phyloP scores from a whole-genome alignment of 495 filamentous ascomycete genomes.

The Bacidia gigantensis region DNA sequence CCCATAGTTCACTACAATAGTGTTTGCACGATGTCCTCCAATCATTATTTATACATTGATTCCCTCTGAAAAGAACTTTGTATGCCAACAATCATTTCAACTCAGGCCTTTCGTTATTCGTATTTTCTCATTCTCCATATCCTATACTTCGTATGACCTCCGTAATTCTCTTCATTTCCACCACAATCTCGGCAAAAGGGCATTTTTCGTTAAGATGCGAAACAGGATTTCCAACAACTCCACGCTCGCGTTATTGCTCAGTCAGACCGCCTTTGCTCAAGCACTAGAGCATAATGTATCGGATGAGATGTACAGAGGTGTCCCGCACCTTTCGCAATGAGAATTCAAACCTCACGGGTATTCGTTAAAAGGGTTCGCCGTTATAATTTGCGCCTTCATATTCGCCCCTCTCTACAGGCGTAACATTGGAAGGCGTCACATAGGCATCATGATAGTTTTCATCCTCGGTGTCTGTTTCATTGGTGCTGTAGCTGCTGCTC shows the following conservation, averaged over 20 bases:
- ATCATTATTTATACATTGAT: no score
- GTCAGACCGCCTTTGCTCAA: background rate
- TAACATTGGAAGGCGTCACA: constrained; percentile 14
- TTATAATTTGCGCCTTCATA: constrained; percentile 16
- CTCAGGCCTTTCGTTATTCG: constrained; percentile 1
- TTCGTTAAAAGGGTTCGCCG: no score
- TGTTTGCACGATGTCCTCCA: no score
- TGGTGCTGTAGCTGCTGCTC: constrained; percentile 18
- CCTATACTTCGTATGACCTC: no score
- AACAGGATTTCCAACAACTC: background rate
- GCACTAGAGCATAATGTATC: background rate
- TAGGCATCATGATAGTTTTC: constrained; percentile 20
- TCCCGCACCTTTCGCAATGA: background rate
- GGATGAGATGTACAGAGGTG: background rate
- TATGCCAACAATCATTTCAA: background rate
- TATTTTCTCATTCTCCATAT: background rate
- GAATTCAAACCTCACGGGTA: no score
- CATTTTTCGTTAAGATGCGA: background rate
- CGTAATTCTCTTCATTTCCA: background rate
- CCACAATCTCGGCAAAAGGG: background rate
- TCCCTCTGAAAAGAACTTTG: background rate
- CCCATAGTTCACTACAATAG: no score
- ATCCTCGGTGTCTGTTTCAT: constrained; percentile 20
- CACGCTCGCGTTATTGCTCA: background rate
- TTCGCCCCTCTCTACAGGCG: constrained; percentile 19